Conservation (phyloP, 148 eudicot species). For the Cornus suecica region DNA sequence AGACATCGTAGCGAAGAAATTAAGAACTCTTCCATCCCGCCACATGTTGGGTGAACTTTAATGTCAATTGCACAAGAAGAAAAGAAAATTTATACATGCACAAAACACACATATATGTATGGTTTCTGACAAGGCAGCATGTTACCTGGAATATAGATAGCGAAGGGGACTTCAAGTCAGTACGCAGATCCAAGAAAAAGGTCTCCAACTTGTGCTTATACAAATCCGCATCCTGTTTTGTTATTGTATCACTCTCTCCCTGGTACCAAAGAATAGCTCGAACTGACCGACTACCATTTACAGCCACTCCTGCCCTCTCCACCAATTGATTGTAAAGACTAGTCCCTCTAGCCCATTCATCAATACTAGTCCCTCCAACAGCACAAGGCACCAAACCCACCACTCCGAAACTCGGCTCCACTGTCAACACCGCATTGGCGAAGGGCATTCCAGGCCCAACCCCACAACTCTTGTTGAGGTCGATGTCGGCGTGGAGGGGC, state of each 20-base stretch:
- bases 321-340: constrained; percentile 23
- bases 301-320: constrained; percentile 25
- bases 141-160: constrained; percentile 42
- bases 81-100: too few species aligned
- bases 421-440: constrained; percentile 20
- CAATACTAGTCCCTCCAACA: constrained; percentile 37
- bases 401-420: constrained; percentile 7
- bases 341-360: constrained; percentile 30
- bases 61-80: too few species aligned
- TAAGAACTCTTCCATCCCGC: too few species aligned
- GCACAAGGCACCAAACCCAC: constrained; percentile 51
- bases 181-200: constrained; percentile 24
- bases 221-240: constrained; percentile 15
- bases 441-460: constrained; percentile 49
- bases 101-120: too few species aligned
- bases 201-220: constrained; percentile 23
- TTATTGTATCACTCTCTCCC: constrained; percentile 41
- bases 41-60: too few species aligned
- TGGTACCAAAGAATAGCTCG: constrained; percentile 47
- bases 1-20: too few species aligned
- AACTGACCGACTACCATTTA: constrained; percentile 24
- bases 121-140: too few species aligned
- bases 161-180: constrained; percentile 27
- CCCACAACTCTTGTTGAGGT: constrained; percentile 28
- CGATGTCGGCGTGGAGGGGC: constrained; percentile 45